Evolutionary conservation across 2,329 filamentous ascomycete genomes (phyloP), one percentile per base, ranked within the genome.

Genomic region (Apiospora pterosperma): DNA sequence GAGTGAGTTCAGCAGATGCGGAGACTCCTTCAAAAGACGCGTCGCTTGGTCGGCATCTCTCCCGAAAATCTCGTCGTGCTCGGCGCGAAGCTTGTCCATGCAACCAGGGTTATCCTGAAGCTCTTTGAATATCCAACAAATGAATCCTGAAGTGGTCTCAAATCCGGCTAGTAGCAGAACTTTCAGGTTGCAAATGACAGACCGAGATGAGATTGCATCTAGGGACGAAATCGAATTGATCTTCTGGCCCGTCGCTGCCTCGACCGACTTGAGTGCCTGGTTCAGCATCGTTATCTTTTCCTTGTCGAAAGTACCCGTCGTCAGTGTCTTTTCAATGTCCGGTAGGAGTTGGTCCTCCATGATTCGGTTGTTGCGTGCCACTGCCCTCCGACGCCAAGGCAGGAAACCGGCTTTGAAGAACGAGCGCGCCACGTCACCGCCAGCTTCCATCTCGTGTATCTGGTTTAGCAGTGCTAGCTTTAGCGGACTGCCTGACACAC

Each of bases 131-230:
- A 78, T 72, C 23, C 23, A 78, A 44, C 74, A 77, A 10, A 80
- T 70, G 1, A 76, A 75, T 12, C 73, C 71, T 0, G 76, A 73
- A 0, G 77, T 79, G 4, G 76, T 79, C 52, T 80, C 77, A 42
- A 77, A 74, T 0, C 78, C 78, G 0, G 76, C 78, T 34, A 79
- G 67, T 2, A 76, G 69, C 4, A 70, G 70, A 21, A 25, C 48
- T 31, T 55, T 55, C 8, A 38, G 36, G 36, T 38, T 38, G 36
- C 36, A 38, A 38, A 38, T 38, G 36, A 38, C 36, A 38, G 36
- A 38, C 36, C 36, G 36, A 38, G 36, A 38, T 38, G 36, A 38
- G 16, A 14, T 25, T 67, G 62, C 16, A 36, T 63, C 58, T 14
- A 42, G 41, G 25, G 21, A 39, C 19, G 14, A 36, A 19, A 38